Evolutionary conservation across 805 yeast species (phyloP), one percentile per base, ranked within the genome.

Genomic region (Spathaspora hagerdaliae): DNA sequence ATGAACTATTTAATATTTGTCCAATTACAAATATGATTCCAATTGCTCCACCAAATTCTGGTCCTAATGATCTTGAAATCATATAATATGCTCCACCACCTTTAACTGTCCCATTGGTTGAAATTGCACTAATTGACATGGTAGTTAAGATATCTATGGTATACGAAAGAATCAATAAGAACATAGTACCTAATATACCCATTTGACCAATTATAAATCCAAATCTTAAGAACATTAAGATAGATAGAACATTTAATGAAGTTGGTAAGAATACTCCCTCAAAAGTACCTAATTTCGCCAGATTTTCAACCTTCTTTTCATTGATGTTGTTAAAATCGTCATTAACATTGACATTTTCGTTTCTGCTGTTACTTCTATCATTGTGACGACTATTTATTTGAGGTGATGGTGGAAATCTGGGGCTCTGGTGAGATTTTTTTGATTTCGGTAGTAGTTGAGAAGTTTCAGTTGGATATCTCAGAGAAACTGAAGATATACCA

Each of bases 21-120:
- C 99, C 99, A 43, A 94, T 74, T 59, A 85, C 95, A 63, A 94
- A 94, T 24, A 94, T 92, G 27, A 94, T 74, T 1, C 99, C 99
- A 51, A 94, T 92, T 4, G 97, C 86, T 3, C 99, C 99, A 27
- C 99, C 99, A 65, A 94, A 94, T 61, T 94, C 99, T 3, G 97
- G 97, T 0, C 99, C 99, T 49, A 94, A 69, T 31, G 96, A 85
- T 53, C 99, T 75, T 31, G 96, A 86, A 48, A 94, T 89, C 97
- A 94, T 94, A 58, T 90, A 94, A 61, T 94, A 94, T 0, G 98
- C 97, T 40, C 99, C 99, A 12, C 99, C 99, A 11, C 98, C 98
- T 54, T 90, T 79, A 2, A 94, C 98, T 0, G 96, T 89, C 19
- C 99, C 99, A 60, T 94, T 94, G 1, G 99, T 94, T 2, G 97